A percentile compares a stretch with the other conserved stretches of the same genome.
Evolutionary conservation across 495 filamentous ascomycete species (phyloP).

Genomic region (Clohesyomyces aquaticus): DNA sequence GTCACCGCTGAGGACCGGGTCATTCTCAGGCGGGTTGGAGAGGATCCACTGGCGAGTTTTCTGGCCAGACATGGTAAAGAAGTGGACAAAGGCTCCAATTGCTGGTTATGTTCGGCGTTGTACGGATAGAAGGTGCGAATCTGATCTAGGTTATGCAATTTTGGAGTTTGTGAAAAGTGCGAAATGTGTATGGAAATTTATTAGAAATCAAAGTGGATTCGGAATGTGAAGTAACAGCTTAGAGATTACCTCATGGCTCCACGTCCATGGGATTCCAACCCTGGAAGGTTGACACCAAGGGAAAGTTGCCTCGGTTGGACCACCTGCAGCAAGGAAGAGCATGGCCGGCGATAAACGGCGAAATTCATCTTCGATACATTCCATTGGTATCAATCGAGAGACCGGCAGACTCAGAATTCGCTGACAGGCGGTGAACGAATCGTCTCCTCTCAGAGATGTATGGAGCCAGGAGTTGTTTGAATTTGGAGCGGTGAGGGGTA

Average conservation of each 20-base stretch:
- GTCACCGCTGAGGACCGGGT: slow-evolving; percentile 48
- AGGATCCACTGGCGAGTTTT: slow-evolving; percentile 47
- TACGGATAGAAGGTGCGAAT: neutral
- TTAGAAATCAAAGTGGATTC: neutral
- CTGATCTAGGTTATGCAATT: no score
- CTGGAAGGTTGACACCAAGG: neutral
- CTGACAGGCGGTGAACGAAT: neutral
- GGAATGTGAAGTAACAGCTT: no score
- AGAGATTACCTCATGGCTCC: no score
- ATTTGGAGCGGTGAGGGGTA: neutral
- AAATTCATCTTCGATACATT: neutral
- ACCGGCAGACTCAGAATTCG: neutral
- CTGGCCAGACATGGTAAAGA: slow-evolving; percentile 17
- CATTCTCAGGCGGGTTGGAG: slow-evolving; percentile 37
- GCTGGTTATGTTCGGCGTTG: neutral
- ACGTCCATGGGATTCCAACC: no score
- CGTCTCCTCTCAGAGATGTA: neutral
- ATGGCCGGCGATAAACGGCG: neutral
- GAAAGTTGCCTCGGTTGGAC: neutral
- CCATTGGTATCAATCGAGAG: neutral
- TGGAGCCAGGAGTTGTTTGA: neutral
- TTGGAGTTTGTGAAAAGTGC: no score
- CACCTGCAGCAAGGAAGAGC: no score
- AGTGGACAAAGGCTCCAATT: no score
- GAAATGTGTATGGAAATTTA: no score